Percentiles rank a stretch among this genome's conserved stretches.
Evolutionary conservation across 2,329 filamentous ascomycete species (phyloP).

Genomic region (Ophiostoma sp.): DNA sequence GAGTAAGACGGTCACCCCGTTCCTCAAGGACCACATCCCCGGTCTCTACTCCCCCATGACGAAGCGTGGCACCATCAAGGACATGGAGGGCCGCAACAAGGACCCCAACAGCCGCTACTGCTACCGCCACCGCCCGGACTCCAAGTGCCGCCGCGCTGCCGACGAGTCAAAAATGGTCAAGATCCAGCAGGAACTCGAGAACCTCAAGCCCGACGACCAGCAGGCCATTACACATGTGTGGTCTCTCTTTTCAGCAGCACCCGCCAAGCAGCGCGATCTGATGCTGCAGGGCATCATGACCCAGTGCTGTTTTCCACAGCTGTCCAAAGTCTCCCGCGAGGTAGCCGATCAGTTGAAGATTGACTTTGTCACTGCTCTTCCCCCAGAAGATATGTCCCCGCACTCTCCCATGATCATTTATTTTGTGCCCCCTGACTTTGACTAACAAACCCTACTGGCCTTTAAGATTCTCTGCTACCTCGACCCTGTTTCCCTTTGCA

Average conservation of each 20-base stretch:
- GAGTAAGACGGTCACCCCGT: conserved; percentile 78
- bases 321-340: conserved; percentile 87
- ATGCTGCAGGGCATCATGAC: conserved; percentile 96
- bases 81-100: conserved; percentile 43
- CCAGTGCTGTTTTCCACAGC: conserved; percentile 95
- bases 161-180: conserved; percentile 97
- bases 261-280: conserved; percentile 87
- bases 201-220: conserved; percentile 79
- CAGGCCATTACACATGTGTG: conserved; percentile 96
- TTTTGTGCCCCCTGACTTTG: neutral
- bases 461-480: conserved; percentile 92
- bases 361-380: conserved; percentile 88
- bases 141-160: conserved; percentile 88
- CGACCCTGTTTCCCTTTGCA: conserved; percentile 91
- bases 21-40: conserved; percentile 87
- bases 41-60: conserved; percentile 81
- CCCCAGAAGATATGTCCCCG: conserved; percentile 61
- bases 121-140: conserved; percentile 90
- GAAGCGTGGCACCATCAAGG: conserved; percentile 50
- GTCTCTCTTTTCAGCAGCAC: conserved; percentile 95
- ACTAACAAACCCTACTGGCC: conserved; percentile 53
- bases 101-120: conserved; percentile 86
- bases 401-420: neutral
- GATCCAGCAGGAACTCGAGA: conserved; percentile 84
- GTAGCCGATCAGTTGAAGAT: conserved; percentile 96